Evolutionary conservation across 2,329 filamentous ascomycete genomes (phyloP).

Genomic region (Podosphaera fusca): DNA sequence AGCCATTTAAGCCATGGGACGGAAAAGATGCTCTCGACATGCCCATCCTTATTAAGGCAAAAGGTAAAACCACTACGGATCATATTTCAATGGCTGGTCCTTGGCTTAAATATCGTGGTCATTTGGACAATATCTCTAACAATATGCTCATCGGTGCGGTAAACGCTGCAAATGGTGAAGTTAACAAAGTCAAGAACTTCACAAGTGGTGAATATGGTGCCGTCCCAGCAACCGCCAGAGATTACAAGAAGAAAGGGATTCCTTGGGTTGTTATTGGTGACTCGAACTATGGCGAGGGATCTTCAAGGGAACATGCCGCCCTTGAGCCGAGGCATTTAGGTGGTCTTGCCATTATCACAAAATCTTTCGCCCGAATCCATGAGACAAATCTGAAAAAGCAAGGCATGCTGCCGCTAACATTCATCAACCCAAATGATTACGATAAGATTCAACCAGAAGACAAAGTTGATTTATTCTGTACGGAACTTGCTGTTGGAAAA

Average conservation of each 20-base stretch:
- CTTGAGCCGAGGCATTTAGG: constrained; percentile 81
- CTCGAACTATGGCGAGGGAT: constrained; percentile 99
- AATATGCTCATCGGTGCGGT: constrained; percentile 98
- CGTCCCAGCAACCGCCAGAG: constrained; percentile 81
- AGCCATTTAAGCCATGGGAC: constrained; percentile 72
- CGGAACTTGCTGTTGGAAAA: constrained; percentile 77
- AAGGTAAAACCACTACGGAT: constrained; percentile 93
- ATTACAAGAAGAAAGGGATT: constrained; percentile 95
- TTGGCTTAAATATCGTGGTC: constrained; percentile 96
- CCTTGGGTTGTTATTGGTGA: constrained; percentile 96
- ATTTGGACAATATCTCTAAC: constrained; percentile 98
- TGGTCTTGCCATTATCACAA: constrained; percentile 59
- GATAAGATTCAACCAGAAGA: constrained; percentile 89
- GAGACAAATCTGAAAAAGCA: constrained; percentile 96
- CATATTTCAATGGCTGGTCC: constrained; percentile 95
- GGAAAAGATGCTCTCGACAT: constrained; percentile 69
- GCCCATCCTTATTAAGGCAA: constrained; percentile 85
- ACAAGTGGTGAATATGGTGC: constrained; percentile 64
- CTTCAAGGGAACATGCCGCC: constrained; percentile 71
- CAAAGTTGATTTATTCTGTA: constrained; percentile 72
- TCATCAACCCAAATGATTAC: constrained; percentile 82
- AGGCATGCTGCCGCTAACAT: constrained; percentile 83
- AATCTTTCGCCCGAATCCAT: constrained; percentile 79
- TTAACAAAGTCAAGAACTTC: constrained; percentile 91
- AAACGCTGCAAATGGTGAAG: constrained; percentile 87